Conservation (phyloP, 129 eudicot species). For the Helianthus annuus region DNA sequence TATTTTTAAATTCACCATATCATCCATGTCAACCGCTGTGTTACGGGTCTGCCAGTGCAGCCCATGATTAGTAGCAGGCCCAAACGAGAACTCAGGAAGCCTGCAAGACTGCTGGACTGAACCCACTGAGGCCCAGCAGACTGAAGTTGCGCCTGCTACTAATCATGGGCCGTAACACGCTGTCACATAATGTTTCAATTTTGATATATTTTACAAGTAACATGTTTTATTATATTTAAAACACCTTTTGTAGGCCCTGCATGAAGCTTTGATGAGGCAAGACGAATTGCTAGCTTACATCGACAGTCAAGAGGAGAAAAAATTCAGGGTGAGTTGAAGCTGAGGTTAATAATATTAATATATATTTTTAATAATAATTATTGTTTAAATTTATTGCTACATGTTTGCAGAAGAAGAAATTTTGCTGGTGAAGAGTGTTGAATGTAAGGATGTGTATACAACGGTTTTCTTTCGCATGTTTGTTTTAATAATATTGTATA, state of each 20-base stretch:
- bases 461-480: constrained; percentile 9
- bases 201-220: neutral
- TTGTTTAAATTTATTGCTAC: constrained; percentile 13
- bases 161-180: too few relatives aligned
- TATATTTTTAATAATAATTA: neutral
- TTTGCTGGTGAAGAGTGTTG: constrained; percentile 49
- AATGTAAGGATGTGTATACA: constrained; percentile 15
- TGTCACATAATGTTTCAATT: constrained; percentile 1
- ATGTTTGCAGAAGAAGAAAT: constrained; percentile 72
- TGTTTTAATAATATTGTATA: constrained; percentile 28
- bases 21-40: neutral
- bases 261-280: constrained; percentile 96
- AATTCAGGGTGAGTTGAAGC: constrained; percentile 54
- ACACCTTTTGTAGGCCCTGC: constrained; percentile 60
- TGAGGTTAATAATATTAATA: neutral
- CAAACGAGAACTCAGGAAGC: too few relatives aligned
- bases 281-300: constrained; percentile 91
- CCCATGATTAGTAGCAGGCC: too few relatives aligned
- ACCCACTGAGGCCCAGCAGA: too few relatives aligned
- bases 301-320: constrained; percentile 76
- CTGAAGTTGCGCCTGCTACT: too few relatives aligned
- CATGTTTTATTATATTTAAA: neutral
- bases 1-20: neutral
- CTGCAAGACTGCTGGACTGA: too few relatives aligned
- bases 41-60: too few relatives aligned